These are phyloP conservation scores for Apodospora peruviana DNA, from an alignment of 495 filamentous ascomycete species.

Conservation along the genomic window DNA sequence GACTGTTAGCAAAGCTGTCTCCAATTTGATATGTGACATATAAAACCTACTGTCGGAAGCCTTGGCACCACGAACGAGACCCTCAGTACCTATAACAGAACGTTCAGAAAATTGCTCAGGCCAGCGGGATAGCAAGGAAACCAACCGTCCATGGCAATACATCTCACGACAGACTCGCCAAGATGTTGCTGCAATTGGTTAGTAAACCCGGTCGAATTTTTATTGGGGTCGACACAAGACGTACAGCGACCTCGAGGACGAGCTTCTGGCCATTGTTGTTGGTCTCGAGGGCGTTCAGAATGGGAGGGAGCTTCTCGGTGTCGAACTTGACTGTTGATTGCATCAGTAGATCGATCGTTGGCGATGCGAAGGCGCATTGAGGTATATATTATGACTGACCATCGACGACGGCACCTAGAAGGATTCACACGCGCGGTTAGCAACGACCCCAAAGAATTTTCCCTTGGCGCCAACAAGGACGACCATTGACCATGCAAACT, in stretches of 20 bases:
- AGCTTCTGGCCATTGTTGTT: constrained; percentile 91
- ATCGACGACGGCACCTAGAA: constrained; percentile 68
- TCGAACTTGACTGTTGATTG: constrained; percentile 74
- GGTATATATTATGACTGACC: constrained; percentile 45
- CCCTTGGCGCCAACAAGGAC: neutral
- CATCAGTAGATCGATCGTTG: constrained; percentile 16
- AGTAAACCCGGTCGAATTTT: constrained; percentile 20
- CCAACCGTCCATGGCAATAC: constrained; percentile 99
- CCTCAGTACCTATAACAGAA: constrained; percentile 80
- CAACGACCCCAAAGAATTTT: constrained; percentile 15
- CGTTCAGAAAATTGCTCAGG: constrained; percentile 22
- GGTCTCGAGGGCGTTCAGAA: constrained; percentile 94
- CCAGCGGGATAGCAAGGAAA: constrained; percentile 15
- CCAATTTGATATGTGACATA: neutral
- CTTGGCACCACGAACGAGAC: constrained; percentile 85
- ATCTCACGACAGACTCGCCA: constrained; percentile 97
- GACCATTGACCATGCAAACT: neutral
- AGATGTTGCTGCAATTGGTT: constrained; percentile 84
- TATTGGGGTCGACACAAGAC: constrained; percentile 24
- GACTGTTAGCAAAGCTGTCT: constrained; percentile 10
- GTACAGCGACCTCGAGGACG: constrained; percentile 92
- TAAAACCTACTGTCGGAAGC: constrained; percentile 61
- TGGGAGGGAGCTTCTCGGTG: constrained; percentile 85
- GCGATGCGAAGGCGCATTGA: constrained; percentile 5
- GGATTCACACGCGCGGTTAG: constrained; percentile 38